Conservation (phyloP, 2,329 filamentous ascomycete species). For the Aotearoamyces nothofagi region DNA sequence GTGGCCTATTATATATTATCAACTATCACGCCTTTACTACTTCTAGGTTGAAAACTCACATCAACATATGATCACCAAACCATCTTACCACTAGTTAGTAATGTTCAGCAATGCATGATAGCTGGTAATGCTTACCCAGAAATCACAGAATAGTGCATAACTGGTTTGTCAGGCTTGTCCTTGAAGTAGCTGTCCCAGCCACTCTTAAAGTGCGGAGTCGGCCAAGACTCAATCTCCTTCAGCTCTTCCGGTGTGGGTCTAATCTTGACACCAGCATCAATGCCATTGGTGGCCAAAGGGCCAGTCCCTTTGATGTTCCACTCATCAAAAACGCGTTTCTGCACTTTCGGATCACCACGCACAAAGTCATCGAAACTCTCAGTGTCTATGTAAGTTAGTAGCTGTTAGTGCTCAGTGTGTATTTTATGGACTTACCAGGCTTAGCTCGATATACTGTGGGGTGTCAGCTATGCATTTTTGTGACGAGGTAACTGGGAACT, state of each 20-base stretch:
- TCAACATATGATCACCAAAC: constrained; percentile 45
- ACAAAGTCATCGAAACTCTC: constrained; percentile 74
- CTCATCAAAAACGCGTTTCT: constrained; percentile 58
- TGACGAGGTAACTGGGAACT: constrained; percentile 1
- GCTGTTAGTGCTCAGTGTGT: too few species aligned
- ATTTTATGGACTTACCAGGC: constrained; percentile 26
- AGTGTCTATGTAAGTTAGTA: constrained; percentile 28
- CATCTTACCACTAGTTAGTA: too few species aligned
- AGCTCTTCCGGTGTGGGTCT: constrained; percentile 55
- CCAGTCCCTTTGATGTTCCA: constrained; percentile 72
- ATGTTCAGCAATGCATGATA: background rate
- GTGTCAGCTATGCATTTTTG: background rate
- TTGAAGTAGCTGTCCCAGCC: constrained; percentile 77
- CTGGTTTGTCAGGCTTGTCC: constrained; percentile 71
- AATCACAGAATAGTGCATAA: constrained; percentile 75
- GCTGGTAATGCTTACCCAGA: constrained; percentile 29
- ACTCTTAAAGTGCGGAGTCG: constrained; percentile 55
- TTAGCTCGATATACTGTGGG: constrained; percentile 60
- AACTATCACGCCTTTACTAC: too few species aligned
- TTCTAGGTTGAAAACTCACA: constrained; percentile 21
- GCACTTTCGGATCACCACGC: constrained; percentile 55
- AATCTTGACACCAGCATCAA: constrained; percentile 68
- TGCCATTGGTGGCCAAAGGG: constrained; percentile 62
- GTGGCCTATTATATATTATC: constrained; percentile 45
- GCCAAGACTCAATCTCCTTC: constrained; percentile 54